A percentile compares a stretch with the other conserved stretches of the same genome.
phyloP scores from a whole-genome alignment of 2,329 filamentous ascomycete species.

The Penicillium freii region DNA sequence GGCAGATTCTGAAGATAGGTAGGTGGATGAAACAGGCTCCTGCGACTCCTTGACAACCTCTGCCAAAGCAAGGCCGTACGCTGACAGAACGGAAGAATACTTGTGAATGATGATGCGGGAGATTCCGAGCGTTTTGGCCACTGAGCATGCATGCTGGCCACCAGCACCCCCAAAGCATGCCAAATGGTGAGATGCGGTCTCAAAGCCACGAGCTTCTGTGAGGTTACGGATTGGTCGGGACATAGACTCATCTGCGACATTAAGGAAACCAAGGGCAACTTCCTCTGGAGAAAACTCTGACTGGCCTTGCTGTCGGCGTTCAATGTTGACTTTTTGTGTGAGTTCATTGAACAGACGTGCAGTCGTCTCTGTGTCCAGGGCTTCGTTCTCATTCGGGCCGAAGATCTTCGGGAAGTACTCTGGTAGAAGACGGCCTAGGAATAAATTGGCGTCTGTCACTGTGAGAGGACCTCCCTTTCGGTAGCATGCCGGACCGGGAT shows the following conservation, averaged over 20 bases:
- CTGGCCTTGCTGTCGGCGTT: conserved; percentile 48
- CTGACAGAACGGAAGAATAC: conserved; percentile 87
- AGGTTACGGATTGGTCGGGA: conserved; percentile 77
- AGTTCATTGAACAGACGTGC: conserved; percentile 72
- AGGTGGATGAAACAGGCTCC: conserved; percentile 54
- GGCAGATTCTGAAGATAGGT: conserved; percentile 40
- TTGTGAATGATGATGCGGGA: conserved; percentile 82
- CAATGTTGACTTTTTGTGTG: conserved; percentile 72
- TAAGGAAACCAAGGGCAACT: conserved; percentile 43
- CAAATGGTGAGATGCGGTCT: conserved; percentile 84
- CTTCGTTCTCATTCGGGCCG: conserved; percentile 82
- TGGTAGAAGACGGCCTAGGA: conserved; percentile 78
- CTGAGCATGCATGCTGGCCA: conserved; percentile 88
- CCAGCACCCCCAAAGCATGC: conserved; percentile 91
- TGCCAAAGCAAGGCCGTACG: conserved; percentile 88
- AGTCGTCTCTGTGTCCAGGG: conserved; percentile 73
- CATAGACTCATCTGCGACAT: conserved; percentile 46
- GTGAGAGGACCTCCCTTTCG: conserved; percentile 86
- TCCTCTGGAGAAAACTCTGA: conserved; percentile 68
- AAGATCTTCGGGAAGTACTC: conserved; percentile 98
- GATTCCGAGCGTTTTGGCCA: conserved; percentile 80
- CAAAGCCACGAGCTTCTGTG: conserved; percentile 88
- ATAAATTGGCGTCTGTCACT: conserved; percentile 88
- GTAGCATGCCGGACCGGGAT: conserved; percentile 89
- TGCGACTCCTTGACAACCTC: conserved; percentile 92